Evolutionary conservation across 805 yeast genomes (phyloP), one percentile per base, ranked within the genome.

Genomic region (Metschnikowia corniflorae): DNA sequence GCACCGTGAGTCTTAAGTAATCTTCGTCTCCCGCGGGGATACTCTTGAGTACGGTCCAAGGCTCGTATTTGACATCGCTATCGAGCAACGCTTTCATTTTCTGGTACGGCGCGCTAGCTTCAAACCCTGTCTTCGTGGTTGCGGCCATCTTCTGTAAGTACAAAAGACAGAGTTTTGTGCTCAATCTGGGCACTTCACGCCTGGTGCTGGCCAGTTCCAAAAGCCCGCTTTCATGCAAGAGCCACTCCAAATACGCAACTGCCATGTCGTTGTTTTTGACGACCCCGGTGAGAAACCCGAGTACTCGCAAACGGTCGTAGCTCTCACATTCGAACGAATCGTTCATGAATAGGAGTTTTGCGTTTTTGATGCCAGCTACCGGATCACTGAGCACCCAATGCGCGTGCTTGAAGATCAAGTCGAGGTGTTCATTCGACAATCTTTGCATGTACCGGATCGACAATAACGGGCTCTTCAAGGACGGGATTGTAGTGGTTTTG

Each of bases 321-420:
- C 75, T 63, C 40, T 77, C 80, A 40, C 84, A 72, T 44, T 76
- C 77, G 9, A 73, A 69, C 0, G 83, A 66, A 35, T 81, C 82
- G 39, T 75, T 78, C 70, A 86, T 68, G 46, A 88, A 88, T 0
- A 91, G 66, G 15, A 62, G 42, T 37, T 56, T 48, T 23, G 74
- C 74, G 51, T 39, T 9, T 27, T 32, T 42, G 14, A 23, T 28
- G 18, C 16, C 38, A 7, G 28, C 36, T 9, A 7, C 13, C 1
- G 39, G 35, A 22, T 56, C 63, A 1, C 54, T 49, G 26, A 82
- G 58, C 7, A 81, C 68, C 74, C 80, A 75, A 16, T 61, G 49
- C 0, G 84, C 56, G 54, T 70, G 82, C 40, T 77, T 60, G 28
- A 86, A 71, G 1, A 86, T 68, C 12, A 83, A 55, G 13, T 71